These are phyloP conservation scores for Rutstroemia sp. DNA, from an alignment of 2,329 filamentous ascomycete genomes.

Conservation along the genomic window DNA sequence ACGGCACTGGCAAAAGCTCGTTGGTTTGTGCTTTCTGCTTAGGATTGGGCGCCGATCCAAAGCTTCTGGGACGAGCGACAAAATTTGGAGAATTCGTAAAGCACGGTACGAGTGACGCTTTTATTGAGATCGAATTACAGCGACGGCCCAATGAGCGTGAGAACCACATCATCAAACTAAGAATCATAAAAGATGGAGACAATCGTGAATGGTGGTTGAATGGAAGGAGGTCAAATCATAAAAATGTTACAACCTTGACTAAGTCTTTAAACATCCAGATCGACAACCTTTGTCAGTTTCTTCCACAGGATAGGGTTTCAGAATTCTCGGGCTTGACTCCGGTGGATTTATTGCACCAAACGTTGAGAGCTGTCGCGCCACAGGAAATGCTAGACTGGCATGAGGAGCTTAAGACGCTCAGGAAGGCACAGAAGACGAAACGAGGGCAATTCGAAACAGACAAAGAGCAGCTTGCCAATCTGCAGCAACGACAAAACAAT, in stretches of 20 bases:
- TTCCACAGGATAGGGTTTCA: slow-evolving; percentile 91
- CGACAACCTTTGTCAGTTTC: slow-evolving; percentile 94
- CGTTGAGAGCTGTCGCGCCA: slow-evolving; percentile 79
- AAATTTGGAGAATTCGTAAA: slow-evolving; percentile 88
- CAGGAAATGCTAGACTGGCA: slow-evolving; percentile 76
- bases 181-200: slow-evolving; percentile 77
- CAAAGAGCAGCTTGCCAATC: slow-evolving; percentile 53
- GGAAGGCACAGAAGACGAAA: slow-evolving; percentile 60
- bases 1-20: slow-evolving; percentile 96
- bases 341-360: slow-evolving; percentile 75
- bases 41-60: slow-evolving; percentile 76
- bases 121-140: slow-evolving; percentile 86
- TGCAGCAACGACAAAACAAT: slow-evolving; percentile 65
- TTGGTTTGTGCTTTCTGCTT: slow-evolving; percentile 95
- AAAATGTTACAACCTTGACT: slow-evolving; percentile 60
- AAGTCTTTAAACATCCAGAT: slow-evolving; percentile 80
- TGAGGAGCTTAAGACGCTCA: slow-evolving; percentile 61
- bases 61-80: slow-evolving; percentile 78
- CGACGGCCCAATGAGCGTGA: slow-evolving; percentile 46
- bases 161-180: slow-evolving; percentile 69
- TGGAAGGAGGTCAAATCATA: slow-evolving; percentile 52
- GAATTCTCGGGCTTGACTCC: slow-evolving; percentile 84
- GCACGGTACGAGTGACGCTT: slow-evolving; percentile 69
- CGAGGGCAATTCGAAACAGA: slow-evolving; percentile 51
- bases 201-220: slow-evolving; percentile 74